These are phyloP conservation scores for Hypoxylon lenormandii DNA, from an alignment of 495 filamentous ascomycete genomes.

Conservation along the genomic window DNA sequence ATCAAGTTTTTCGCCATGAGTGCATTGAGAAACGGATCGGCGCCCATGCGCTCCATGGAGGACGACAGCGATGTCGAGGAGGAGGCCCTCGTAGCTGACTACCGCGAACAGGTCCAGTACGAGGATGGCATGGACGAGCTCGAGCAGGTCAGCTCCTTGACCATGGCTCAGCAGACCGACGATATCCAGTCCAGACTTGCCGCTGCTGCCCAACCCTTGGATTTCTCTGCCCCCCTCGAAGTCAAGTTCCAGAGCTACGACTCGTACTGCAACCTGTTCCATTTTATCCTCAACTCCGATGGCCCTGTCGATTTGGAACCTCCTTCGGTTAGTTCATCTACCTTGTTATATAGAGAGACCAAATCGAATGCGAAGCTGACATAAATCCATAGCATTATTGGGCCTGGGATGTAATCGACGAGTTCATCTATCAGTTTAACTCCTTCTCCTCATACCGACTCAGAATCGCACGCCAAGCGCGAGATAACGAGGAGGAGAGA, in stretches of 20 bases:
- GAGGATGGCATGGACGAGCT: constrained; percentile 85
- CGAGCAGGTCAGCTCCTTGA: constrained; percentile 69
- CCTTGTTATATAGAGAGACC: background rate
- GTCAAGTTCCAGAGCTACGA: constrained; percentile 98
- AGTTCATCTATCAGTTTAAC: constrained; percentile 99
- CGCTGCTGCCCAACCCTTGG: constrained; percentile 90
- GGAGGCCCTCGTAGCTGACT: constrained; percentile 92
- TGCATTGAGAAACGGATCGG: constrained; percentile 63
- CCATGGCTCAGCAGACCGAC: constrained; percentile 68
- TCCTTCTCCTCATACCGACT: constrained; percentile 97
- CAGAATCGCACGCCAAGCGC: constrained; percentile 83
- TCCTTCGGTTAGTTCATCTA: constrained; percentile 77
- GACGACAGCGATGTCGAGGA: constrained; percentile 93
- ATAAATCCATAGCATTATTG: constrained; percentile 82
- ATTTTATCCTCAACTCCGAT: constrained; percentile 98
- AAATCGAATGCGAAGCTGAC: constrained; percentile 35
- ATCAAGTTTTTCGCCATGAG: constrained; percentile 57
- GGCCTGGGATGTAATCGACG: constrained; percentile 99
- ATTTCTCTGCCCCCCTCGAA: constrained; percentile 92
- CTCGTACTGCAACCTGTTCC: constrained; percentile 98
- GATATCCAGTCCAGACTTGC: constrained; percentile 91
- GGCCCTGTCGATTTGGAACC: constrained; percentile 96
- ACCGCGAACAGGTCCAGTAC: constrained; percentile 92
- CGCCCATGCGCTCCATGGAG: constrained; percentile 67
- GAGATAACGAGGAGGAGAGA: constrained; percentile 85